Evolutionary conservation across 352 stramenopile genomes (phyloP), one percentile per base, ranked within the genome.

Genomic region (Thraustochytrium sp.): DNA sequence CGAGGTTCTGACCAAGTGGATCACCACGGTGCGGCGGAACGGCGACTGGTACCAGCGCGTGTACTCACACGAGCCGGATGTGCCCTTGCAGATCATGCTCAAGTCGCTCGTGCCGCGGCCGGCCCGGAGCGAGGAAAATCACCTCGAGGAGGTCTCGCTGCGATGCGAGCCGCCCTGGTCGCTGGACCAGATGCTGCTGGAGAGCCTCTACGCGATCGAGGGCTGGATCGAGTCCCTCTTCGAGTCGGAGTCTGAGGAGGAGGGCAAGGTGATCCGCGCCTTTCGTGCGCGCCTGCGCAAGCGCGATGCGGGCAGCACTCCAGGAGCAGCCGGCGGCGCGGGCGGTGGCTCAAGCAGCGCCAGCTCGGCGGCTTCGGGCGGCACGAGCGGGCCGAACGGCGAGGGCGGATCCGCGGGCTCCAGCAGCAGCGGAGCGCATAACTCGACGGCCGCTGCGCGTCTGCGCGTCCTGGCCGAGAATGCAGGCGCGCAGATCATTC

Each of bases 141-240:
- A 80, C 0, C 31, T 80, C 34, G 68, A 80, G 18, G 31, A 80
- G 16, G 48, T 80, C n/a, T 80, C 68, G 5, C 51, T 80, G 8
- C 68, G 68, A 18, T 51, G 40, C 34, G 68, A 80, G 26, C 68
- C 68, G 29, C 68, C 68, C 8, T 80, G 68, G 68, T 80, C 68
- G 18, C 68, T 80, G 21, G 68, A 80, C 26, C 68, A 80, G 26
- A 80, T 80, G 68, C 68, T 80, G 26, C 31, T 80, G 23, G 68
- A 80, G 53, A 80, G 68, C 38, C 48, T 80, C 11, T 80, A 80
- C 13, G 68, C 68, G 23, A 80, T 80, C 5, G 68, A 80, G 26
- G 68, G 44, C 46, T 80, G 68, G 68, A 80, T 80, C 42, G 68
- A 80, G 46, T 80, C 68, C 4, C 68, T 80, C 31, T 80, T 80